These are phyloP conservation scores for Fusarium sp. DNA, from an alignment of 2,329 filamentous ascomycete genomes.

Conservation along the genomic window DNA sequence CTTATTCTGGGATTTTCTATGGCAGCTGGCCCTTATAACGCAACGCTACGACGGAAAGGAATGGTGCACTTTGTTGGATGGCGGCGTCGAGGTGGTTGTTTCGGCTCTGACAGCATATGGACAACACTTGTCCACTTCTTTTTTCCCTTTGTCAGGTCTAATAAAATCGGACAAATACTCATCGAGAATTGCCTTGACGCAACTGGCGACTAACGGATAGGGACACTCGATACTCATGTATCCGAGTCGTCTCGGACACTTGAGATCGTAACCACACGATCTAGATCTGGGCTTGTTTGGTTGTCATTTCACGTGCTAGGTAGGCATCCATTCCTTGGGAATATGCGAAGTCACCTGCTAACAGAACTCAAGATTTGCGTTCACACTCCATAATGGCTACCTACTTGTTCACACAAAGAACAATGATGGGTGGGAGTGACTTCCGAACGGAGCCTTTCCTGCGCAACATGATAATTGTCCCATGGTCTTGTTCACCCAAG, in stretches of 20 bases:
- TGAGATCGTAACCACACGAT: slow-evolving; percentile 3
- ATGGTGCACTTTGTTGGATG: slow-evolving; percentile 34
- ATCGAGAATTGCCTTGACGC: slow-evolving; percentile 30
- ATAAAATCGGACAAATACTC: slow-evolving; percentile 47
- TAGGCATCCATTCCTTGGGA: slow-evolving; percentile 1
- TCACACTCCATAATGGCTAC: neutral
- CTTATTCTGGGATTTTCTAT: slow-evolving; percentile 37
- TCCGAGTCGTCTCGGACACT: neutral
- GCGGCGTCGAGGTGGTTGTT: slow-evolving; percentile 28
- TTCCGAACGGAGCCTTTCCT: neutral
- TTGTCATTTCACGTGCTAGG: neutral
- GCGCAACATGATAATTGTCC: neutral
- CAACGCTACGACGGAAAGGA: slow-evolving; percentile 37
- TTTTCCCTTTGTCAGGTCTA: slow-evolving; percentile 43
- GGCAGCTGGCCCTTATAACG: slow-evolving; percentile 34
- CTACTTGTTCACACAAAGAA: slow-evolving; percentile 17
- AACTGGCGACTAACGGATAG: slow-evolving; percentile 20
- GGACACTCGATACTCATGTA: slow-evolving; percentile 3
- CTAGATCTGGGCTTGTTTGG: neutral
- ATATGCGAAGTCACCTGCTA: slow-evolving; percentile 13
- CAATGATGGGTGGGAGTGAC: neutral
- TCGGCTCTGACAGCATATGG: slow-evolving; percentile 35
- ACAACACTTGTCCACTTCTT: slow-evolving; percentile 39
- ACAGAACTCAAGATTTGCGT: neutral
- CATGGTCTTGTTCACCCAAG: slow-evolving; percentile 11